Evolutionary conservation across 306 rosid genomes (phyloP).

Genomic region (Dalbergia cultrata): DNA sequence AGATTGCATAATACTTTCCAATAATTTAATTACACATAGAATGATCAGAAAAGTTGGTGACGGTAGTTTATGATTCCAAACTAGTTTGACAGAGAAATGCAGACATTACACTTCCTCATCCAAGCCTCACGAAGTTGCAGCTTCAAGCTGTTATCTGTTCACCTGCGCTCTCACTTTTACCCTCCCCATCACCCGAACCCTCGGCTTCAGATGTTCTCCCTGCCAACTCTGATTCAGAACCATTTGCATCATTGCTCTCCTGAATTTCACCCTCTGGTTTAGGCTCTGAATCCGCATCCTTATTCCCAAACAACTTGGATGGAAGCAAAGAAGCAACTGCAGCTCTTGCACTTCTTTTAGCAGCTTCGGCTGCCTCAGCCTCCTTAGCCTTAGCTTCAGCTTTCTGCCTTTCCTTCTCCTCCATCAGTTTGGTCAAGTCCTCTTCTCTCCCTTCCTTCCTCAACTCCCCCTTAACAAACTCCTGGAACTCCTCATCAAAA

Average conservation of each 20-base stretch:
- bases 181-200: slow-evolving; percentile 40
- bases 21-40: slow-evolving; percentile 44
- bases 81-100: slow-evolving; percentile 28
- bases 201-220: slow-evolving; percentile 41
- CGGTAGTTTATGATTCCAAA: slow-evolving; percentile 36
- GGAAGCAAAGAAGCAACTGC: slow-evolving; percentile 84
- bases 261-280: slow-evolving; percentile 50
- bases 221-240: slow-evolving; percentile 46
- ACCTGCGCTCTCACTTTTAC: slow-evolving; percentile 53
- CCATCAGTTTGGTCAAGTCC: slow-evolving; percentile 80
- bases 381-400: slow-evolving; percentile 99
- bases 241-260: slow-evolving; percentile 36
- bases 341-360: slow-evolving; percentile 82
- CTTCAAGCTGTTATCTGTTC: slow-evolving; percentile 54
- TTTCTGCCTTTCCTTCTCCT: slow-evolving; percentile 91
- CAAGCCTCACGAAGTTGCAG: slow-evolving; percentile 17
- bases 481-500: slow-evolving; percentile 81
- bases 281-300: slow-evolving; percentile 58
- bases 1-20: slow-evolving; percentile 42
- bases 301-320: slow-evolving; percentile 79
- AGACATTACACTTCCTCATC: slow-evolving; percentile 28
- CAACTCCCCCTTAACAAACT: slow-evolving; percentile 79
- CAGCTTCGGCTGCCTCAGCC: slow-evolving; percentile 92
- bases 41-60: slow-evolving; percentile 18
- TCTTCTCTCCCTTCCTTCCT: slow-evolving; percentile 91